A percentile compares a stretch with the other conserved stretches of the same genome.
phyloP scores from a whole-genome alignment of 306 rosid species.

The Pyrus bretschneideri region DNA sequence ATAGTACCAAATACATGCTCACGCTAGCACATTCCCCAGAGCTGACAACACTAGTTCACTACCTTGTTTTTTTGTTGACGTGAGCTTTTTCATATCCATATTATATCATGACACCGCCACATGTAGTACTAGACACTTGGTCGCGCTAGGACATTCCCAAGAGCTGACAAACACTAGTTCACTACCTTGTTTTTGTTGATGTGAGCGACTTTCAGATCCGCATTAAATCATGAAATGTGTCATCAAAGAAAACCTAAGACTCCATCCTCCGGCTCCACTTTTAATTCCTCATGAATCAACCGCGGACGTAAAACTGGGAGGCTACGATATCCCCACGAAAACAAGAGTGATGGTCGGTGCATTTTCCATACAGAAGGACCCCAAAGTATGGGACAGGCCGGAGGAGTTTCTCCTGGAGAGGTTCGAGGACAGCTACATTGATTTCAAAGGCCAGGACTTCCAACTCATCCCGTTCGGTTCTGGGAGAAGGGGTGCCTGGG shows the following conservation, averaged over 20 bases:
- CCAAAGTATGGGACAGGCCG: constrained; percentile 25
- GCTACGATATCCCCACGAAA: constrained; percentile 32
- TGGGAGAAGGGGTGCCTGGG: constrained; percentile 33
- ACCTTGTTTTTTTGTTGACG: too few relatives aligned
- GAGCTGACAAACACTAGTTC: too few relatives aligned
- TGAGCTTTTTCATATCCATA: too few relatives aligned
- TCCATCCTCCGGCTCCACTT: constrained; percentile 42
- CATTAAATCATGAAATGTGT: constrained; percentile 27
- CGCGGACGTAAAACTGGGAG: constrained; percentile 16
- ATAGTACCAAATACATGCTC: too few relatives aligned
- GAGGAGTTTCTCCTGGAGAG: constrained; percentile 38
- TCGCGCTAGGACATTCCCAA: too few relatives aligned
- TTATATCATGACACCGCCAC: too few relatives aligned
- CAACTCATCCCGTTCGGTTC: constrained; percentile 20
- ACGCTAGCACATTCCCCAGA: too few relatives aligned
- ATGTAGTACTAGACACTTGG: too few relatives aligned
- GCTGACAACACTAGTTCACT: too few relatives aligned
- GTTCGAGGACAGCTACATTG: constrained; percentile 15
- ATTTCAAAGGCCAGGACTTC: constrained; percentile 24
- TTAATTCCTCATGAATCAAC: constrained; percentile 30
- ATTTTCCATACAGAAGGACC: constrained; percentile 49
- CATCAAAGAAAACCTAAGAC: constrained; percentile 42
- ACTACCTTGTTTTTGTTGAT: too few relatives aligned
- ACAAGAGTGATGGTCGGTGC: constrained; percentile 30
- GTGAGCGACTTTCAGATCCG: too few relatives aligned